Base-by-base conservation (phyloP, 805 yeast species). In the Blastobotrys muscicola region DNA sequence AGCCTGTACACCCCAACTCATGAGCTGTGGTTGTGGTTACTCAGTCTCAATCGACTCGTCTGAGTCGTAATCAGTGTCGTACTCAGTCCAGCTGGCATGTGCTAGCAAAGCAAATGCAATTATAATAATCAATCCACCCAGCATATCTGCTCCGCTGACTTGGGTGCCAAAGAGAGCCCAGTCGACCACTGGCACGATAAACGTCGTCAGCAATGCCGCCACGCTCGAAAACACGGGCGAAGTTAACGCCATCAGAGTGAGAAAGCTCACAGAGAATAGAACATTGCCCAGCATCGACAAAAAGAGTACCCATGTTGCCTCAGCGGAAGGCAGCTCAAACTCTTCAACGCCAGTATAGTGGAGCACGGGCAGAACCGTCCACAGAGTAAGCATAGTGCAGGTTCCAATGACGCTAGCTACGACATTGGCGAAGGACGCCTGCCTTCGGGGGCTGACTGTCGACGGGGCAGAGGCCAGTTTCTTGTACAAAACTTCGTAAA, bases 401-500 rank as follows among this genome's bases (percentile, higher is more conserved):
- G 72, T 31, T 0, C 95, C 95, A 42, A 85, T 68, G 20, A 75
- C 52, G 0, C 82, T 74, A 69, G 85, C 87, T 23, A 80, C 70
- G 41, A 82, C 80, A 57, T 82, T 83, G 12, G 95, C 84, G 62
- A 85, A 86, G 1, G 86, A 74, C 45, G 85, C 80, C 54, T 85
- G 89, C 52, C 86, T 72, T 52, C 80, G 71, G 0, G 83, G 72
- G 0, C 73, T 64, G 4, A 77, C 79, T n/a, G 68, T 61, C 45
- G 75, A 75, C 0, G 94, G 89, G 8, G 90, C 84, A 59, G 95
- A 85, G 10, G 80, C 72, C 49, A 72, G 67, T 51, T 75, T 75
- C 65, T 86, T 86, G 68, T 86, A 85, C 16, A 84, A 64, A 3
- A 85, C 94, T 57, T 85, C 95, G 58, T 85, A 85, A 42, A 82